Evolutionary conservation across 352 stramenopile species (phyloP).

Genomic region (Globisporangium iwayamae): DNA sequence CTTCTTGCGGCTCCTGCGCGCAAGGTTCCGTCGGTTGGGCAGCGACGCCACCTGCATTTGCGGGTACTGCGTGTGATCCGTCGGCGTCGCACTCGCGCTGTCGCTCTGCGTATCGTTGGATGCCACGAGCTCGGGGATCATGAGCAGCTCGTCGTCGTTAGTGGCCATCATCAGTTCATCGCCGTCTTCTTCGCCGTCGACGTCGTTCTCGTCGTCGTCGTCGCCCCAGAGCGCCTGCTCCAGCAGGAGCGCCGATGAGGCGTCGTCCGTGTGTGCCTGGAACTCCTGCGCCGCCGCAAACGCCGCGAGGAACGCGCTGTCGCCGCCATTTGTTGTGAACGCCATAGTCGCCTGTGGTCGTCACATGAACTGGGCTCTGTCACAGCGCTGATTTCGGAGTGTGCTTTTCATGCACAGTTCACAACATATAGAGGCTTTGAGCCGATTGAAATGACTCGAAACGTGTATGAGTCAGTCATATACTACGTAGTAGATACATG

Average conservation of each 20-base stretch:
- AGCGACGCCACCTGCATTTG: conserved; percentile 10
- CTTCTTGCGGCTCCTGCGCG: conserved; percentile 18
- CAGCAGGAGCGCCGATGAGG: background rate
- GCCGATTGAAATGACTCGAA: no score
- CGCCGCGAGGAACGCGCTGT: conserved; percentile 4
- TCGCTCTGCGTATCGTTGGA: background rate
- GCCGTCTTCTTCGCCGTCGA: background rate
- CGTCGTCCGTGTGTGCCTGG: background rate
- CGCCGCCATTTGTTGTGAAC: background rate
- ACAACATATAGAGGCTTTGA: no score
- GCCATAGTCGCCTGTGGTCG: conserved; percentile 1
- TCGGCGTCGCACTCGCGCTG: background rate
- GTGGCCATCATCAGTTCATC: background rate
- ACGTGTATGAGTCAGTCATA: no score
- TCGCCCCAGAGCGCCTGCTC: conserved; percentile 16
- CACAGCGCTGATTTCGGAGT: background rate
- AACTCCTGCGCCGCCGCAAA: conserved; percentile 4
- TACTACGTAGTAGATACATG: no score
- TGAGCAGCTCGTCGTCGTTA: conserved; percentile 1
- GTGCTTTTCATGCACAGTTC: no score
- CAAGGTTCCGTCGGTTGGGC: conserved; percentile 9
- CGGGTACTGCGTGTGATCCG: background rate
- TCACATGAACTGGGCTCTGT: conserved; percentile 2
- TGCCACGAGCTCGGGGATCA: conserved; percentile 1
- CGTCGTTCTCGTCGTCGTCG: background rate